Percentiles rank a stretch among this genome's conserved stretches.
Evolutionary conservation across 495 filamentous ascomycete genomes (phyloP).

Genomic region (Hypoxylon fuscum): DNA sequence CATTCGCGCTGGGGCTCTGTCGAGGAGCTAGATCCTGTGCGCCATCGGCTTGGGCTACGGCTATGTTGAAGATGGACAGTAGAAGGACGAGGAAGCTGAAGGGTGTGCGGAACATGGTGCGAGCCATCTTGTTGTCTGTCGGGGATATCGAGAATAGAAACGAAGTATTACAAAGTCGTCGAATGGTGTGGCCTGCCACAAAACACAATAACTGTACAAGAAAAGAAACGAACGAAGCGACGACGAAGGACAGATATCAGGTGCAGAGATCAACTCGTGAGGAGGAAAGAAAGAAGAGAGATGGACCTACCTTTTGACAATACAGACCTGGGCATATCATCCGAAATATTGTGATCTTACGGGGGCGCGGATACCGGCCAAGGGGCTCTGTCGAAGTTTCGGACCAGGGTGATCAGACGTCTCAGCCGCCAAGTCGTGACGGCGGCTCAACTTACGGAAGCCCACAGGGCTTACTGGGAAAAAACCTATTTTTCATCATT

Average conservation of each 20-base stretch:
- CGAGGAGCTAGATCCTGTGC: constrained; percentile 10
- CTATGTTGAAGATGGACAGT: constrained; percentile 31
- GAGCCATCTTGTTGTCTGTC: constrained; percentile 13
- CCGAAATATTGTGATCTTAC: no score
- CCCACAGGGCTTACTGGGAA: no score
- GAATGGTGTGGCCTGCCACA: constrained; percentile 34
- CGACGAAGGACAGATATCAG: constrained; percentile 7
- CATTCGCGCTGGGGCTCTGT: constrained; percentile 28
- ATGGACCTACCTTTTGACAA: no score
- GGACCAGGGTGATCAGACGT: no score
- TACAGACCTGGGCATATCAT: no score
- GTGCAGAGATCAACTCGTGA: constrained; percentile 31
- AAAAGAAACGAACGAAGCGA: constrained; percentile 22
- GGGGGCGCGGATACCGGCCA: no score
- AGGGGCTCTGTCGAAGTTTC: no score
- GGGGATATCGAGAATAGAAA: not conserved
- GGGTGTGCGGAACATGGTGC: constrained; percentile 25
- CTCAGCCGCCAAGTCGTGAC: no score
- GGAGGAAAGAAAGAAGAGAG: constrained; percentile 10
- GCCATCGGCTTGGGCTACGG: constrained; percentile 18
- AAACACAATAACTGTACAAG: constrained; percentile 10
- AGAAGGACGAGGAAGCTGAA: constrained; percentile 32
- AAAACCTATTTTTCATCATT: no score
- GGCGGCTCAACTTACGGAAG: no score
- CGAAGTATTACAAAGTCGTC: constrained; percentile 11